phyloP scores from a whole-genome alignment of 768 basidiomycete genomes.

The Vararia minispora region DNA sequence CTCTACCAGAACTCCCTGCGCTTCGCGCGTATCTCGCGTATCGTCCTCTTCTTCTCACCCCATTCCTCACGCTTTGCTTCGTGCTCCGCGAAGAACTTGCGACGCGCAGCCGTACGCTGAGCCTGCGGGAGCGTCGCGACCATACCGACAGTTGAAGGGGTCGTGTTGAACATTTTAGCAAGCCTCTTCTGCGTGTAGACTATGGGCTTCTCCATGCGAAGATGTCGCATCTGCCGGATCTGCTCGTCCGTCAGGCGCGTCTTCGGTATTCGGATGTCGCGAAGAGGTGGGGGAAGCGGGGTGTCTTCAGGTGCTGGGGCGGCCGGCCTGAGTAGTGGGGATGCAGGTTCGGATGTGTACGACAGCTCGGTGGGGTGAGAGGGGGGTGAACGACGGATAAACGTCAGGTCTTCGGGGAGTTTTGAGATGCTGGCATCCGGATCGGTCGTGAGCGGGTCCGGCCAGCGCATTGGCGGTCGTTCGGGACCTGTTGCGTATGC shows the following conservation, averaged over 20 bases:
- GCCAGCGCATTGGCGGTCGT: slow-evolving; percentile 12
- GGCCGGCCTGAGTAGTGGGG: slow-evolving; percentile 49
- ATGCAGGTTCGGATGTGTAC: slow-evolving; percentile 54
- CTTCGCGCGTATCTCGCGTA: slow-evolving; percentile 53
- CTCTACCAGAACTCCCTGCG: slow-evolving; percentile 65
- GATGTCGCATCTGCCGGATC: slow-evolving; percentile 43
- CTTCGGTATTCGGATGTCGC: slow-evolving; percentile 16
- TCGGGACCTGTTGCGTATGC: slow-evolving; percentile 12
- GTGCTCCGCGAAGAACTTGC: slow-evolving; percentile 35
- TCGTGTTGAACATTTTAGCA: slow-evolving; percentile 70
- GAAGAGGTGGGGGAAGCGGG: slow-evolving; percentile 18
- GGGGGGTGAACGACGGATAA: slow-evolving; percentile 80
- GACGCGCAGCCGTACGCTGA: slow-evolving; percentile 31
- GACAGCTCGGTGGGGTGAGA: slow-evolving; percentile 66
- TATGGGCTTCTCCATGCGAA: slow-evolving; percentile 46
- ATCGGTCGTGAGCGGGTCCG: slow-evolving; percentile 10
- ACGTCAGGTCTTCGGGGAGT: slow-evolving; percentile 43
- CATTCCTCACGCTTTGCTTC: slow-evolving; percentile 41
- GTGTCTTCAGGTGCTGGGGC: slow-evolving; percentile 13
- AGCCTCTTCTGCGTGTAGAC: slow-evolving; percentile 52
- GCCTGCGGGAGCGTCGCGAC: slow-evolving; percentile 51
- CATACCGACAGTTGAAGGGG: slow-evolving; percentile 51
- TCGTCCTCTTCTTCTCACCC: slow-evolving; percentile 58
- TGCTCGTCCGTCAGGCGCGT: slow-evolving; percentile 38
- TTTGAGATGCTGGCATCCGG: slow-evolving; percentile 6